Evolutionary conservation across 2,329 filamentous ascomycete genomes (phyloP).

Genomic region (Zarea fungicola): DNA sequence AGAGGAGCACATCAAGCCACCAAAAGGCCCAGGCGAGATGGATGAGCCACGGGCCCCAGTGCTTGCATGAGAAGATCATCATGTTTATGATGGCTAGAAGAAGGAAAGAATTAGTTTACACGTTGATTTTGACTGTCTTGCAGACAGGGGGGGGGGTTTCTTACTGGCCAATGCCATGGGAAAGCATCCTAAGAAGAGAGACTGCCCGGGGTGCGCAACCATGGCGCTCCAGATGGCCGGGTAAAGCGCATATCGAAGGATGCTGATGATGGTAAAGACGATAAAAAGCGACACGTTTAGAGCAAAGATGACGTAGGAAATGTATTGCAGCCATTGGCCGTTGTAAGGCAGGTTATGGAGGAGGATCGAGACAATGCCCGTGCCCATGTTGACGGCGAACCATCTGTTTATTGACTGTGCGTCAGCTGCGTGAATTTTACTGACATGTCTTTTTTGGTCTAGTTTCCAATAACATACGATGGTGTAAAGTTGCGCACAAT

Average conservation of each 20-base stretch:
- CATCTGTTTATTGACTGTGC: constrained; percentile 32
- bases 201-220: constrained; percentile 61
- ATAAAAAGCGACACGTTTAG: constrained; percentile 56
- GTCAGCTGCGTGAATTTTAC: background rate
- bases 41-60: constrained; percentile 56
- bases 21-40: constrained; percentile 52
- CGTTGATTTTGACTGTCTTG: too few relatives aligned
- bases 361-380: constrained; percentile 60
- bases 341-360: constrained; percentile 59
- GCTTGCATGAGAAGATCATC: constrained; percentile 55
- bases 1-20: constrained; percentile 51
- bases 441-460: background rate
- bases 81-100: constrained; percentile 54
- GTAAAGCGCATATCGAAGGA: constrained; percentile 59
- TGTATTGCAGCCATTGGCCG: constrained; percentile 49
- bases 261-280: constrained; percentile 47
- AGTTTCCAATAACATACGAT: constrained; percentile 34
- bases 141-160: constrained; percentile 9
- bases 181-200: constrained; percentile 62
- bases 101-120: background rate
- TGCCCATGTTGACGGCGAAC: constrained; percentile 62
- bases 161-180: constrained; percentile 62
- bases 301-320: constrained; percentile 55
- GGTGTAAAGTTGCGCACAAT: constrained; percentile 50
- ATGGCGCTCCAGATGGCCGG: constrained; percentile 62